These are phyloP conservation scores for Thalassia testudinum DNA, from an alignment of 116 monocot species.

Conservation along the genomic window DNA sequence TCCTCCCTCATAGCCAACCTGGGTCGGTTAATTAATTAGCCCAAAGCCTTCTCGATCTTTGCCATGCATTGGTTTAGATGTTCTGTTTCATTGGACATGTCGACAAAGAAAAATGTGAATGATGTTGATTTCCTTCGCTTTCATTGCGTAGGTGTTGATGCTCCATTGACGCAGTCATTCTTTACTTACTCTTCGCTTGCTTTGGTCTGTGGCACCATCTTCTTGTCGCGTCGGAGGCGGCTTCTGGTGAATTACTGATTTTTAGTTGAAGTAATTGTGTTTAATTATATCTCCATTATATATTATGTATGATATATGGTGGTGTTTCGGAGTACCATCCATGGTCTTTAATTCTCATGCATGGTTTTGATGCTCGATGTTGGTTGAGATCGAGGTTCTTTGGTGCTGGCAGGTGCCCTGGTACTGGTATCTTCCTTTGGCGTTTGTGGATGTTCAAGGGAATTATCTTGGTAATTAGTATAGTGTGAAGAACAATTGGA, in stretches of 20 bases:
- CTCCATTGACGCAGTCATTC: constrained; percentile 46
- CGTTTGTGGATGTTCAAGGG: constrained; percentile 50
- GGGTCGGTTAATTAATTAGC: constrained; percentile 7
- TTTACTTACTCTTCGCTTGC: constrained; percentile 32
- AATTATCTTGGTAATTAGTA: constrained; percentile 39
- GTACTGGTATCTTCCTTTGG: constrained; percentile 57
- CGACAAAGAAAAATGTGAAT: background rate
- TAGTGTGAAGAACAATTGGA: background rate
- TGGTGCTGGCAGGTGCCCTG: constrained; percentile 59
- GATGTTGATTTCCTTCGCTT: background rate
- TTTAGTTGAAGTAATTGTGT: background rate
- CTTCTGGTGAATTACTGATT: constrained; percentile 16
- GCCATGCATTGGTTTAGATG: background rate
- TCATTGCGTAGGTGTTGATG: constrained; percentile 23
- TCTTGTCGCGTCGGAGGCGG: constrained; percentile 22
- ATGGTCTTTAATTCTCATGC: background rate
- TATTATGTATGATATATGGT: background rate
- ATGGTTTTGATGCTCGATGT: background rate
- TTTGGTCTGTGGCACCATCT: constrained; percentile 28
- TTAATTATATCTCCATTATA: background rate
- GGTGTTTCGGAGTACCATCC: background rate
- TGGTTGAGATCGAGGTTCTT: too few species aligned
- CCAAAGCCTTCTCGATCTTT: background rate
- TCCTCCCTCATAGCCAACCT: constrained; percentile 33
- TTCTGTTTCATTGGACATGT: background rate